phyloP scores from a whole-genome alignment of 345 rosid species.

The Murraya koenigii region DNA sequence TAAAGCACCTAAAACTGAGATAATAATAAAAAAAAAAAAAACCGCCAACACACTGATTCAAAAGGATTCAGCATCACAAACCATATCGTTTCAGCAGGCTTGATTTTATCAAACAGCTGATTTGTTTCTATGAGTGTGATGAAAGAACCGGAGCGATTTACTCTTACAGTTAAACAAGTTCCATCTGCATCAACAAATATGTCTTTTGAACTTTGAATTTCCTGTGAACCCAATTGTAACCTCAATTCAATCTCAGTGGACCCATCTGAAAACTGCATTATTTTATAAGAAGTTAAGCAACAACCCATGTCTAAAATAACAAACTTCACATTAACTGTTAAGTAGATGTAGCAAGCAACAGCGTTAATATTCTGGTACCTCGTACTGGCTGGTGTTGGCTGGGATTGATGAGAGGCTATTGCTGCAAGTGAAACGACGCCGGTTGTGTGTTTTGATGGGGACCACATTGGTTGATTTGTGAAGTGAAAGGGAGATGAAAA shows the following conservation, averaged over 20 bases:
- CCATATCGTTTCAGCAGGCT: constrained; percentile 88
- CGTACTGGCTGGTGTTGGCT: constrained; percentile 49
- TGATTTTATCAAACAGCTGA: constrained; percentile 62
- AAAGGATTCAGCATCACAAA: constrained; percentile 25
- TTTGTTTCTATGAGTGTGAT: constrained; percentile 63
- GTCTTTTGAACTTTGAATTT: constrained; percentile 48
- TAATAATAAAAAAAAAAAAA: too few relatives aligned
- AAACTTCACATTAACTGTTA: too few relatives aligned
- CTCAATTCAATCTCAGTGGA: constrained; percentile 78
- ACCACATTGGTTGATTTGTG: constrained; percentile 8
- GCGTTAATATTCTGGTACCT: constrained; percentile 24
- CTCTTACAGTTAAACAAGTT: constrained; percentile 49
- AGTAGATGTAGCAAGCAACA: too few relatives aligned
- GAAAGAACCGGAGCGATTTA: constrained; percentile 43
- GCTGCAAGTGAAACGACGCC: constrained; percentile 38
- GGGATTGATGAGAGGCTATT: constrained; percentile 36
- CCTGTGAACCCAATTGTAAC: constrained; percentile 45
- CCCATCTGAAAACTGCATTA: constrained; percentile 71
- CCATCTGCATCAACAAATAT: constrained; percentile 78
- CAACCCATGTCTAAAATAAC: not conserved
- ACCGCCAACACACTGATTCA: not conserved
- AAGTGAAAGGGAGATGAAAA: constrained; percentile 23
- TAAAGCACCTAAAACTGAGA: not conserved
- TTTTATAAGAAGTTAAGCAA: not conserved
- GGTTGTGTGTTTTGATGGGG: constrained; percentile 15